Evolutionary conservation across 257 asterid species (phyloP).

Genomic region (Gentiana straminea): DNA sequence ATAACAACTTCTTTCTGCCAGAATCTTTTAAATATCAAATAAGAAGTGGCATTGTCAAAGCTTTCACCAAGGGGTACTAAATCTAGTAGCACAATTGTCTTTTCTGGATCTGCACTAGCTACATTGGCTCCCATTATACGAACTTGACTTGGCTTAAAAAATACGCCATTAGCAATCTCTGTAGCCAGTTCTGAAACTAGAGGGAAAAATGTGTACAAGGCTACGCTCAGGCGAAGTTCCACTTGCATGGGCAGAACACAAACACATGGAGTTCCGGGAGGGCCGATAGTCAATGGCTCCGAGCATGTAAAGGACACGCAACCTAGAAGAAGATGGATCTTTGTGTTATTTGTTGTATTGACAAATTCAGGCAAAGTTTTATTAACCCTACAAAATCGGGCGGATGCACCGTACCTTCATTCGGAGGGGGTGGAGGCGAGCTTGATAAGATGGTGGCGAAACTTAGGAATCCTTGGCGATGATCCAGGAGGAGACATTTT

Average conservation of each 20-base stretch:
- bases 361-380: background rate
- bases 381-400: background rate
- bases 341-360: constrained; percentile 4
- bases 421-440: constrained; percentile 93
- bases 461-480: constrained; percentile 35
- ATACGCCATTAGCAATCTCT: constrained; percentile 74
- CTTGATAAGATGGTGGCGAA: constrained; percentile 38
- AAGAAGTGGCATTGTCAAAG: constrained; percentile 56
- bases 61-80: constrained; percentile 70
- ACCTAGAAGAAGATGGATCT: constrained; percentile 28
- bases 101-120: constrained; percentile 64
- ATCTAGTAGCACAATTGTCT: constrained; percentile 63
- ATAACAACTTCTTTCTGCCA: constrained; percentile 67
- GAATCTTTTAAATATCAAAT: constrained; percentile 56
- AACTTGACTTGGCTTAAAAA: constrained; percentile 75
- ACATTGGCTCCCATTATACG: constrained; percentile 94
- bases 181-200: constrained; percentile 74
- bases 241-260: constrained; percentile 86
- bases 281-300: constrained; percentile 69
- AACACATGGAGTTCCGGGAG: constrained; percentile 64
- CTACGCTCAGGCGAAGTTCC: constrained; percentile 55
- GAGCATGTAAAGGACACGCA: constrained; percentile 59
- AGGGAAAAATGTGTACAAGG: constrained; percentile 79
- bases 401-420: constrained; percentile 38
- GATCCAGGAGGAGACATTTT: constrained; percentile 39